Evolutionary conservation across 352 stramenopile species (phyloP), one percentile per base, ranked within the genome.

Genomic region (Globisporangium splendens): DNA sequence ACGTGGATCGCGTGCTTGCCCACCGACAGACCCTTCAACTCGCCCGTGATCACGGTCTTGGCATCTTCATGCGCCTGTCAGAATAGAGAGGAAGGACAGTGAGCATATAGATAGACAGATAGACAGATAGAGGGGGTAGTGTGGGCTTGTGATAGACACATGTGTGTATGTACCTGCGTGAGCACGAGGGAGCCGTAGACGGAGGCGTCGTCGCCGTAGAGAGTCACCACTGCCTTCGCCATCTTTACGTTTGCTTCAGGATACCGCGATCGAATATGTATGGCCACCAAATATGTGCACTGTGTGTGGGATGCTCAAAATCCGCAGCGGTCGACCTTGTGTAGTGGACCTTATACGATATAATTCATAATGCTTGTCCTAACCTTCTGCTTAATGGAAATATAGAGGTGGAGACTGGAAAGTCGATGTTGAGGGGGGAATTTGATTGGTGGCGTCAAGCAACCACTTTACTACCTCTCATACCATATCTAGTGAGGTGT

Each of bases 1-100:
- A 98, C 82, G 64, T 97, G 89, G 59, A 99, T 72, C 33, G 94
- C 96, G 75, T 99, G 96, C 75, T 98, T 98, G 57, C 95, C 96
- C 18, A 79, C 60, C 42, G 72, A 54, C 28, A 96, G 69, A 41
- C 70, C 69, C 77, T 90, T 93, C 44, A 96, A 70, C 60, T 90
- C 80, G 54, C 86, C 86, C 54, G 83, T 83, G 62, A 96, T 92
- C 59, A 93, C 69, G 65, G 70, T 92, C 75, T 92, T 90, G 69
- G 86, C 86, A 56, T 96, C 86, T 65, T 96, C 86, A 54, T 95
- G 84, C 31, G 86, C 72, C 77, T 86, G n/a, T n/a, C n/a, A n/a
- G n/a, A n/a, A n/a, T n/a, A n/a, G 12, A 3, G 10, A 10, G 5
- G 5, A 35, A 10, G 3, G 28, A 35, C 28, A 11, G 12, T 24